Conservation (phyloP, 73 alveolate genomes). For the Paraurostyla sp. region DNA sequence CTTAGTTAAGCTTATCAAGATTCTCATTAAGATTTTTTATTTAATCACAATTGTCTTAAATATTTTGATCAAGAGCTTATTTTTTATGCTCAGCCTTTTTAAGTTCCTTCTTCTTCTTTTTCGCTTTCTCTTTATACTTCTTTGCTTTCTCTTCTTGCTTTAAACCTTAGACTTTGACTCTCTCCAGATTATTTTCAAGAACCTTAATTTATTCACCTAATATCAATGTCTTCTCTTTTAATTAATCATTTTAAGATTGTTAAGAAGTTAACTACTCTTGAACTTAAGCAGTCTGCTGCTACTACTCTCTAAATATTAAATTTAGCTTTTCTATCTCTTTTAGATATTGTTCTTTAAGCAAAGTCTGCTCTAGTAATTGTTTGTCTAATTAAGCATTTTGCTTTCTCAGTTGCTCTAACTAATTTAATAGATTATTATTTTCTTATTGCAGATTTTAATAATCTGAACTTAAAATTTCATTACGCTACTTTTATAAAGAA, state of each 20-base stretch:
- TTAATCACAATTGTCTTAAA: background rate
- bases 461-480: background rate
- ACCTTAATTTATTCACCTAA: background rate
- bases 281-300: background rate
- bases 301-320: too few species aligned
- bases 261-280: background rate
- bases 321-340: background rate
- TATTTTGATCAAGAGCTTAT: background rate
- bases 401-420: background rate
- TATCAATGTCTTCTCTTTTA: background rate
- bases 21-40: background rate
- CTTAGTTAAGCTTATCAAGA: background rate
- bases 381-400: background rate
- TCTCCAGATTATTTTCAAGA: background rate
- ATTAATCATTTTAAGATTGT: background rate
- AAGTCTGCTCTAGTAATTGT: background rate
- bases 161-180: background rate
- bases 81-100: background rate
- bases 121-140: background rate
- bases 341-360: background rate
- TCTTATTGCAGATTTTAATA: background rate
- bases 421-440: background rate
- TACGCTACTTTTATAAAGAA: background rate
- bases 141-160: background rate
- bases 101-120: background rate